Percentiles rank a stretch among this genome's conserved stretches.
Evolutionary conservation across 108 stramenopile species (phyloP).

Genomic region (Nitzschia palea): DNA sequence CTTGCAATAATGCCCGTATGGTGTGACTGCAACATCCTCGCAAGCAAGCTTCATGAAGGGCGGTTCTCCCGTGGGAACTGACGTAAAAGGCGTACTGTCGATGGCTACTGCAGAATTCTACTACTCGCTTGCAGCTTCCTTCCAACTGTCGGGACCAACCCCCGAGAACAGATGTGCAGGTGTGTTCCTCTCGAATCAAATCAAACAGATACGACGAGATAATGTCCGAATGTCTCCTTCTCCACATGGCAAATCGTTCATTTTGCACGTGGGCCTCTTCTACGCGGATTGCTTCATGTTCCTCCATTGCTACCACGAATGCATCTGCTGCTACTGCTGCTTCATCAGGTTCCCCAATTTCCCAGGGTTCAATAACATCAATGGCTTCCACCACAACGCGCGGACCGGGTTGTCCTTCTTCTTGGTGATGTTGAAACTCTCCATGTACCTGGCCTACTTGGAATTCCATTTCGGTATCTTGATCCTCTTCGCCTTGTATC

Average conservation of each 20-base stretch:
- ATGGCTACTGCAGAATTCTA: conserved; percentile 12
- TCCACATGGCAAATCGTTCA: background rate
- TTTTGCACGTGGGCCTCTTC: background rate
- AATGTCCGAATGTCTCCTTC: background rate
- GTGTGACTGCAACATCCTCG: conserved; percentile 41
- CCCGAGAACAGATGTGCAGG: conserved; percentile 23
- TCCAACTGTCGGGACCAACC: conserved; percentile 7
- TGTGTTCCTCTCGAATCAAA: conserved; percentile 26
- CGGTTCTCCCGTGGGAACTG: conserved; percentile 22
- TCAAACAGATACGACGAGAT: conserved; percentile 21
- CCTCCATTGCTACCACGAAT: background rate
- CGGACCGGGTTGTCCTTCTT: background rate
- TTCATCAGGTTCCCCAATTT: background rate
- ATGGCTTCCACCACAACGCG: background rate
- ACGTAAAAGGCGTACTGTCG: conserved; percentile 30
- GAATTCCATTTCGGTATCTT: background rate
- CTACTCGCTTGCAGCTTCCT: conserved; percentile 28
- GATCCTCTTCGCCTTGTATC: conserved; percentile 3
- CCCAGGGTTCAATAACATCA: background rate
- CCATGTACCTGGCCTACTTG: background rate
- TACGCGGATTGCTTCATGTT: background rate
- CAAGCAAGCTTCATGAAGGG: conserved; percentile 50
- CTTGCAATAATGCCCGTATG: conserved; percentile 35
- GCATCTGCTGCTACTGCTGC: background rate
- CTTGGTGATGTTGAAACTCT: conserved; percentile 6